Percentiles rank a stretch among this genome's conserved stretches.
phyloP scores from a whole-genome alignment of 2,329 filamentous ascomycete genomes.

The Aspergillus carbonarius region DNA sequence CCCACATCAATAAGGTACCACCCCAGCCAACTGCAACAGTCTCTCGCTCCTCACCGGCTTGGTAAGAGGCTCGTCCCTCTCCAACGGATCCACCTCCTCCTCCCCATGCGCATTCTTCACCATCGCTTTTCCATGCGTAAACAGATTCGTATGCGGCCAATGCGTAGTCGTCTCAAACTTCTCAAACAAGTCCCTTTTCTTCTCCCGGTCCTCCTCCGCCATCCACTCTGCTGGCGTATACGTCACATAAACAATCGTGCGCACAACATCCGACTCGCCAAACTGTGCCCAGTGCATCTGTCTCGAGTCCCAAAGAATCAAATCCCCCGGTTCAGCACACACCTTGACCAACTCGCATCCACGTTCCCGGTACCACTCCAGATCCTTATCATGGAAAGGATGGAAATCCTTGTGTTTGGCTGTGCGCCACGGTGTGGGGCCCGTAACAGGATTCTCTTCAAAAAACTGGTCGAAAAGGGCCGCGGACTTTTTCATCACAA shows the following conservation, averaged over 20 bases:
- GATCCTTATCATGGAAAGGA: background rate
- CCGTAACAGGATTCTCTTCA: background rate
- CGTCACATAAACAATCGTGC: background rate
- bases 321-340: background rate
- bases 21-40: slow-evolving; percentile 1
- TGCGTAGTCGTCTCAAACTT: background rate
- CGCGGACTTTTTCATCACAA: background rate
- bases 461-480: background rate
- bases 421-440: slow-evolving; percentile 1
- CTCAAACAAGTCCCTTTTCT: slow-evolving; percentile 1
- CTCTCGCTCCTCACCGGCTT: slow-evolving; percentile 1
- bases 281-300: slow-evolving; percentile 6
- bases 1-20: background rate
- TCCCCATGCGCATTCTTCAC: background rate
- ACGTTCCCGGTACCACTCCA: background rate
- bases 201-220: background rate
- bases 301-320: slow-evolving; percentile 5
- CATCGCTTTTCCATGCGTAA: slow-evolving; percentile 1
- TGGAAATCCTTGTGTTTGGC: slow-evolving; percentile 7
- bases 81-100: background rate
- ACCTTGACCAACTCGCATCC: slow-evolving; percentile 4
- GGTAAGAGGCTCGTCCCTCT: slow-evolving; percentile 2
- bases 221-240: slow-evolving; percentile 3
- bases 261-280: slow-evolving; percentile 1
- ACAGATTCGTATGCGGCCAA: slow-evolving; percentile 3